Conservation (phyloP, 805 yeast species). For the Wickerhamomyces chaumierensis region DNA sequence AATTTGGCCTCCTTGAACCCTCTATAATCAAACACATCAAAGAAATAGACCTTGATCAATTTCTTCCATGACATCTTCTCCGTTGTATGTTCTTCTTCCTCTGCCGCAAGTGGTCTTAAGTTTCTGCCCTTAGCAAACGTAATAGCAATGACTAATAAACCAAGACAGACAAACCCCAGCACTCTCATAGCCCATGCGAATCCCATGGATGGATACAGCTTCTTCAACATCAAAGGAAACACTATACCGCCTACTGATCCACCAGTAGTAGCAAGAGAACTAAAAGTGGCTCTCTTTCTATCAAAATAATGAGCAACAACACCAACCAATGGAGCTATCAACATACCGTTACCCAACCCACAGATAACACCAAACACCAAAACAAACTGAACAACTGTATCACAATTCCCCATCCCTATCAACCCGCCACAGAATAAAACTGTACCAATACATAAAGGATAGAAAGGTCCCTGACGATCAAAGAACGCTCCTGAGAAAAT, state of each 20-base stretch:
- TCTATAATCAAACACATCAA: conserved; percentile 20
- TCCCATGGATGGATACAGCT: conserved; percentile 30
- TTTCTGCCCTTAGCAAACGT: conserved; percentile 23
- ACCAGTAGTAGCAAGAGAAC: conserved; percentile 36
- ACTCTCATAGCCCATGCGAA: conserved; percentile 43
- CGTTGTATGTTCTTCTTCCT: conserved; percentile 5
- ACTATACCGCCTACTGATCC: conserved; percentile 40
- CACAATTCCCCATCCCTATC: conserved; percentile 33
- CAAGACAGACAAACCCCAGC: conserved; percentile 30
- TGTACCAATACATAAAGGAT: conserved; percentile 27
- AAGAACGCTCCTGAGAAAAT: conserved; percentile 34
- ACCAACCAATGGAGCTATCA: conserved; percentile 33
- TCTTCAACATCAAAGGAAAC: conserved; percentile 35
- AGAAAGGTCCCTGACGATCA: conserved; percentile 32
- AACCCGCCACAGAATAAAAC: conserved; percentile 26
- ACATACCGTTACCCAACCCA: conserved; percentile 33
- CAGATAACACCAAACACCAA: conserved; percentile 37
- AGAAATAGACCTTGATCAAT: conserved; percentile 8
- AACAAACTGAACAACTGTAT: conserved; percentile 36
- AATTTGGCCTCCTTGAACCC: conserved; percentile 35
- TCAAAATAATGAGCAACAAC: conserved; percentile 34
- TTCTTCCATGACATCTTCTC: conserved; percentile 1
- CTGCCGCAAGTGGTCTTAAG: too few relatives aligned
- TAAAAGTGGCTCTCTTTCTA: conserved; percentile 30
- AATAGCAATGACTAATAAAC: conserved; percentile 16